Percentiles rank a stretch among this genome's conserved stretches.
Conservation (phyloP, 1,284 basidiomycete genomes). For the Ganoderma sp. region DNA sequence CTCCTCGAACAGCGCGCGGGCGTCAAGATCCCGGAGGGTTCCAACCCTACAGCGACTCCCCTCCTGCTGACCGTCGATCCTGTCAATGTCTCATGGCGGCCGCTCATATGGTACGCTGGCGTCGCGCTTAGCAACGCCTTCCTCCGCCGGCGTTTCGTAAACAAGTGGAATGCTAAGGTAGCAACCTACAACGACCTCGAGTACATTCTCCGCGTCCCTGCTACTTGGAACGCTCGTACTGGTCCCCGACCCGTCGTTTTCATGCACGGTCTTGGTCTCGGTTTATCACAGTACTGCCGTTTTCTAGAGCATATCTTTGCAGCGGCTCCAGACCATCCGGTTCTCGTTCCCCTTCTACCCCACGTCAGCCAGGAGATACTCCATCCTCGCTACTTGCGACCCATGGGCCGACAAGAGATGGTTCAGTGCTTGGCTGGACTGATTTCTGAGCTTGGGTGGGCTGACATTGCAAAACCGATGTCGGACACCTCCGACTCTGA, state of each 20-base stretch:
- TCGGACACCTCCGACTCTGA: constrained; percentile 26
- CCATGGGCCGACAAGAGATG: constrained; percentile 68
- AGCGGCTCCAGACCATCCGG: constrained; percentile 69
- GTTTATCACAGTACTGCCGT: constrained; percentile 69
- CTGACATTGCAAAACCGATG: constrained; percentile 35
- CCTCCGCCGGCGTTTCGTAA: constrained; percentile 53
- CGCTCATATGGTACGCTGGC: constrained; percentile 73
- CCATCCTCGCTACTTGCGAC: constrained; percentile 72
- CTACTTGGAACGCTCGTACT: constrained; percentile 60
- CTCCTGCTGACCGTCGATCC: constrained; percentile 83
- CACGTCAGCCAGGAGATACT: constrained; percentile 88
- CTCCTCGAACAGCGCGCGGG: constrained; percentile 80
- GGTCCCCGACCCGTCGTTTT: constrained; percentile 79
- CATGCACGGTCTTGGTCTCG: constrained; percentile 87
- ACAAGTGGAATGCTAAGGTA: constrained; percentile 54
- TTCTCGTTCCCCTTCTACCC: constrained; percentile 83
- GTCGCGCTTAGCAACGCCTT: constrained; percentile 61
- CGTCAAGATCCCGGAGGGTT: constrained; percentile 65
- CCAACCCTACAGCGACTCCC: constrained; percentile 59
- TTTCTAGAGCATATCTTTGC: constrained; percentile 57
- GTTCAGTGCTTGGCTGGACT: constrained; percentile 64
- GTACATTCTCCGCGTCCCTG: constrained; percentile 79
- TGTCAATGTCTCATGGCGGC: constrained; percentile 71
- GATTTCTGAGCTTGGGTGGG: constrained; percentile 72
- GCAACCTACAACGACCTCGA: constrained; percentile 64